Conservation (phyloP, 2,329 filamentous ascomycete genomes). For the Claviceps paspali region DNA sequence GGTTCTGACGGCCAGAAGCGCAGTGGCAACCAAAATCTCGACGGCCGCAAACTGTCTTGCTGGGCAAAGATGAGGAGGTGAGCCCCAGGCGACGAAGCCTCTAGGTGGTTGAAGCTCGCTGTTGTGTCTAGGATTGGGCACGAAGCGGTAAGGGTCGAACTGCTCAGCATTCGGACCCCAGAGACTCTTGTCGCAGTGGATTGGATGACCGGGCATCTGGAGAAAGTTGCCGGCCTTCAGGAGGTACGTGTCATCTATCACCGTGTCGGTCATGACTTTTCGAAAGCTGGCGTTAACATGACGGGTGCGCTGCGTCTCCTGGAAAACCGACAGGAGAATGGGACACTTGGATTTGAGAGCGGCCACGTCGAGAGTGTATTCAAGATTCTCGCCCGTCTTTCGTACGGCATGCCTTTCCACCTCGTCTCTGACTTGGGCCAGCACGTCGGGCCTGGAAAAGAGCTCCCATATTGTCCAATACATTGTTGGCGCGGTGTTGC, state of each 20-base stretch:
- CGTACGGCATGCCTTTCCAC: not conserved
- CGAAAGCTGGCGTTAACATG: not conserved
- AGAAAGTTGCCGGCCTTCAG: not conserved
- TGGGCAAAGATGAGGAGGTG: not conserved
- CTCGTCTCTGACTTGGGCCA: not conserved
- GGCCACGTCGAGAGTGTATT: not conserved
- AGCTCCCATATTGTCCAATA: not conserved
- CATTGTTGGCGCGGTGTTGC: not conserved
- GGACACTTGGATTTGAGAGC: not conserved
- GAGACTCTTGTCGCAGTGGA: not conserved
- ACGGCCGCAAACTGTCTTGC: not conserved
- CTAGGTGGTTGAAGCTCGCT: not conserved
- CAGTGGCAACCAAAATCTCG: not conserved
- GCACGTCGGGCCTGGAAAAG: not conserved
- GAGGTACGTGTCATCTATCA: not conserved
- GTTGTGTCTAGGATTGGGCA: not conserved
- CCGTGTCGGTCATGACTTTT: not conserved
- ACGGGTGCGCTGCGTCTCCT: not conserved
- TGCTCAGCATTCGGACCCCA: not conserved
- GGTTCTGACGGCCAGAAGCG: not conserved
- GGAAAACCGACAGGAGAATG: not conserved
- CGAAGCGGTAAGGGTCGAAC: not conserved
- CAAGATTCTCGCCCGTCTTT: not conserved
- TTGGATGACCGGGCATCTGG: not conserved
- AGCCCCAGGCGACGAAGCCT: not conserved